Base-by-base conservation (phyloP, 1,139 yeast species). In the Candida tetrigidarum region DNA sequence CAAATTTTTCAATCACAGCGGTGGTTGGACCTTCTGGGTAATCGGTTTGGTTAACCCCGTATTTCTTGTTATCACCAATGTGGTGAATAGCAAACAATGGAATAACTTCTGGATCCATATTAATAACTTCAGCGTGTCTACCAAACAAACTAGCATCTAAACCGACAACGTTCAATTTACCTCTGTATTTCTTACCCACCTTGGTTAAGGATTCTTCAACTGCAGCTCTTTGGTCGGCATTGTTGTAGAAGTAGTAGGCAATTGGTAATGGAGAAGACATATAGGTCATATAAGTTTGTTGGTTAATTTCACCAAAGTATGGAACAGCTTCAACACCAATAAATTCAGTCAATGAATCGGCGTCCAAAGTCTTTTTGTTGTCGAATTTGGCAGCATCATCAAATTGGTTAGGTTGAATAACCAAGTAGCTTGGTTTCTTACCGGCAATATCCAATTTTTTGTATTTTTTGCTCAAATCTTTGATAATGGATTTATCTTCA, bases 31-130 rank as follows among this genome's bases (percentile, higher is more conserved):
- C 73, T 23, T 69, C 58, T 32, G 80, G 79, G 58, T 66, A 50
- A 43, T 62, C 69, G 29, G 61, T 55, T 60, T 74, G 76, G 62
- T 71, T 78, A 55, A 84, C 64, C 64, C 95, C 95, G 66, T 74
- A 93, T 76, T 92, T 93, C 67, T 78, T 76, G 74, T 89, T 87
- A 42, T 71, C 63, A 23, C 62, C 67, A 52, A 81, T 62, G 62
- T 90, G 88, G 69, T 92, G 97, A 56, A 93, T 86, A 43, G 85
- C 96, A 63, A 95, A 86, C 48, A 95, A 82, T 61, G 99, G 99
- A 80, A 89, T 86, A 58, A 84, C 76, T 65, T 86, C 86, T 18
- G 77, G 74, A 69, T 86, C 78, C 82, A 93, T 83, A 77, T 87
- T 91, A 66, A 93, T 80, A 66, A 85, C 82, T 60, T 81, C 87